These are phyloP conservation scores for Puya raimondii DNA, from an alignment of 176 grass and related monocot species.

Conservation along the genomic window DNA sequence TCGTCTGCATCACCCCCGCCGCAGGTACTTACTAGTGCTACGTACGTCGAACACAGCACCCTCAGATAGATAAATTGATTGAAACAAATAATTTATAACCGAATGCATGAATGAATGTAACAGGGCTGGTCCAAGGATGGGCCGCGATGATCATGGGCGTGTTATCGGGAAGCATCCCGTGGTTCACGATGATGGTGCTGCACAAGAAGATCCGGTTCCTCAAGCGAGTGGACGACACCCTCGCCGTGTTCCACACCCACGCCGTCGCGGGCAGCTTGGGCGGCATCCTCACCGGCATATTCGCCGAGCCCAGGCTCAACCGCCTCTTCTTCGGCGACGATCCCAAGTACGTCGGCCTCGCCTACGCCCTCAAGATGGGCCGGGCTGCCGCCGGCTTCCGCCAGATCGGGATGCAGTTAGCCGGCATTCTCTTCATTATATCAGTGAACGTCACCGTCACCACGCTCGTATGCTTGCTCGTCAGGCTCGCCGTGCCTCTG, in stretches of 20 bases:
- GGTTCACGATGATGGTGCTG: slow-evolving; percentile 86
- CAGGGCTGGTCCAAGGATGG: slow-evolving; percentile 68
- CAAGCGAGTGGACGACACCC: slow-evolving; percentile 58
- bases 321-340: slow-evolving; percentile 74
- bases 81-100: too few species aligned
- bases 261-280: slow-evolving; percentile 60
- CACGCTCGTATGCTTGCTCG: slow-evolving; percentile 39
- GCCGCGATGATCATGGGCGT: slow-evolving; percentile 63
- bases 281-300: slow-evolving; percentile 41
- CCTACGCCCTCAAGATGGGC: slow-evolving; percentile 43
- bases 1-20: slow-evolving; percentile 39
- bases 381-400: slow-evolving; percentile 34
- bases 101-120: neutral
- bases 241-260: slow-evolving; percentile 77
- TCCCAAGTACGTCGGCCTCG: slow-evolving; percentile 52
- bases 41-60: too few species aligned
- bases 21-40: slow-evolving; percentile 14
- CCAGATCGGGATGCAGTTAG: slow-evolving; percentile 59
- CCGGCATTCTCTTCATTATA: slow-evolving; percentile 48
- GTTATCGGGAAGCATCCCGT: slow-evolving; percentile 58
- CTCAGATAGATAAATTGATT: too few species aligned
- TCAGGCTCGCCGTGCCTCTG: slow-evolving; percentile 40
- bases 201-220: slow-evolving; percentile 44
- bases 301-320: slow-evolving; percentile 51
- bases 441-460: slow-evolving; percentile 42